These are phyloP conservation scores for Berberis thunbergii DNA, from an alignment of 164 flowering plant genomes.

Conservation along the genomic window DNA sequence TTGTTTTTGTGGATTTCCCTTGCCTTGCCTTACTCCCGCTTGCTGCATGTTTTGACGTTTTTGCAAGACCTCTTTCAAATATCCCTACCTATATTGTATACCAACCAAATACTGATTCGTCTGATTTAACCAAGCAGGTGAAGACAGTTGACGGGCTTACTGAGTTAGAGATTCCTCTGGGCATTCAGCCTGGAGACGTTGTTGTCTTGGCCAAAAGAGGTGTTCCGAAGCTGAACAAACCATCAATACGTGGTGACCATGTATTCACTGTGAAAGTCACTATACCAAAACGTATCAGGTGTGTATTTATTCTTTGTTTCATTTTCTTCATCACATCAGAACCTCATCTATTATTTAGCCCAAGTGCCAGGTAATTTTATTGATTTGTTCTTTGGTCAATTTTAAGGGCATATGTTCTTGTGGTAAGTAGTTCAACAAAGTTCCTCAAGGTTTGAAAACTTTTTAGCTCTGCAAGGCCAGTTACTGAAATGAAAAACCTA, in stretches of 20 bases:
- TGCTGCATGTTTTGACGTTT: no score
- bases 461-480: no score
- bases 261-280: constrained; percentile 73
- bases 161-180: constrained; percentile 83
- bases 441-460: no score
- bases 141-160: constrained; percentile 75
- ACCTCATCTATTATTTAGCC: no score
- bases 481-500: no score
- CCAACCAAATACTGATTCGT: not conserved
- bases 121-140: constrained; percentile 39
- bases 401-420: no score
- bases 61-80: no score
- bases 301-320: constrained; percentile 1
- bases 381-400: no score
- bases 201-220: constrained; percentile 90
- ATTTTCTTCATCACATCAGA: not conserved
- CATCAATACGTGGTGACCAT: constrained; percentile 97
- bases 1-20: no score
- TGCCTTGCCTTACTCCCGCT: no score
- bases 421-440: no score
- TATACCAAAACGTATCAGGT: constrained; percentile 89
- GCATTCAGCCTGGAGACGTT: constrained; percentile 91
- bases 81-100: not conserved
- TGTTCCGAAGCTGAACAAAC: constrained; percentile 77
- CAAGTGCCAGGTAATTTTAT: no score